phyloP scores from a whole-genome alignment of 108 stramenopile species.

The Cyclotella sp. region DNA sequence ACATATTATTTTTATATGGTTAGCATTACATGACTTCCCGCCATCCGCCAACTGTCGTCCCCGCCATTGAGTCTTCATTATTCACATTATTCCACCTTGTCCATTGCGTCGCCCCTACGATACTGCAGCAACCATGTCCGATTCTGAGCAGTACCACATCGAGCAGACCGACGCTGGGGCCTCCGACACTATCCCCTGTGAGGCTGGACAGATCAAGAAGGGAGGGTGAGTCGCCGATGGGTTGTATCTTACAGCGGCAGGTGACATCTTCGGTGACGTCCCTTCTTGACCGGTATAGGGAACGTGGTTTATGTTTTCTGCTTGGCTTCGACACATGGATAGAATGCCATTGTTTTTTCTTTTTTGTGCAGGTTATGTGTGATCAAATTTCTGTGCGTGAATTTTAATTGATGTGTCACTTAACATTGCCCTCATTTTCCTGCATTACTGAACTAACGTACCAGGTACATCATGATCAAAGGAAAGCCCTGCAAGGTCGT shows the following conservation, averaged over 20 bases:
- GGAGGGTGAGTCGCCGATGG: slow-evolving; percentile 79
- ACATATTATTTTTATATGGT: too few relatives aligned
- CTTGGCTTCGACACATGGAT: too few relatives aligned
- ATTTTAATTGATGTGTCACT: too few relatives aligned
- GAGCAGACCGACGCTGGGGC: slow-evolving; percentile 93
- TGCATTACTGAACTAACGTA: neutral
- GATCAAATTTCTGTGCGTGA: too few relatives aligned
- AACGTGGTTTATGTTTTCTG: too few relatives aligned
- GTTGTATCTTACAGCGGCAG: neutral
- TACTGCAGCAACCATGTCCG: slow-evolving; percentile 68
- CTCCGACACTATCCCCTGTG: slow-evolving; percentile 91
- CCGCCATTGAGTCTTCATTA: neutral
- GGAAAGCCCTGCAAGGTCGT: slow-evolving; percentile 99
- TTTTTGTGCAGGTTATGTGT: too few relatives aligned
- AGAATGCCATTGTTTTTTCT: too few relatives aligned
- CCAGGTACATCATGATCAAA: slow-evolving; percentile 96
- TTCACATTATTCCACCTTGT: neutral
- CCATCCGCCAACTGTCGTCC: neutral
- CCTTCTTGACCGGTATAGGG: neutral
- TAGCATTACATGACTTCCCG: too few relatives aligned
- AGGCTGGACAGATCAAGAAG: slow-evolving; percentile 96
- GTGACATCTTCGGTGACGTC: neutral
- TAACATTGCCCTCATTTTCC: too few relatives aligned
- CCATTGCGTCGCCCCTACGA: neutral
- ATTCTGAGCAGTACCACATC: slow-evolving; percentile 78